phyloP scores from a whole-genome alignment of 1,284 basidiomycete genomes.

The Ganoderma lucidum region DNA sequence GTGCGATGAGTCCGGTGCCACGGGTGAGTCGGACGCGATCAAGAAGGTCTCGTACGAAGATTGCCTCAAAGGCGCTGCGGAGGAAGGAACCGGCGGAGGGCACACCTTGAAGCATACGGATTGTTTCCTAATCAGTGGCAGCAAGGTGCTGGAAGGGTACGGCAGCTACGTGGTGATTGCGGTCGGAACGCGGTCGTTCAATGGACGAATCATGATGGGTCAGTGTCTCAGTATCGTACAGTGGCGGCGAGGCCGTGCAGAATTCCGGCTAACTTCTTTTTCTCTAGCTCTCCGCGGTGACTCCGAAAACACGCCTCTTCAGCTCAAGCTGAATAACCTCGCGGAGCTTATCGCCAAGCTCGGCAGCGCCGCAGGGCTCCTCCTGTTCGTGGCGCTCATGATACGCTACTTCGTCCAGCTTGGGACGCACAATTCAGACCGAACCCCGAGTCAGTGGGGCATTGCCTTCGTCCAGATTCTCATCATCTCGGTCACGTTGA shows the following conservation, averaged over 20 bases:
- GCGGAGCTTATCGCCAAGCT: conserved; percentile 95
- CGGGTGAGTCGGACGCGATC: conserved; percentile 96
- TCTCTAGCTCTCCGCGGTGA: conserved; percentile 79
- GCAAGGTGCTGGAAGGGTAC: conserved; percentile 95
- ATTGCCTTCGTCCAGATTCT: conserved; percentile 94
- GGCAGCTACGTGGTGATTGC: conserved; percentile 93
- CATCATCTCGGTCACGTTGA: conserved; percentile 93
- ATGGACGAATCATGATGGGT: conserved; percentile 98
- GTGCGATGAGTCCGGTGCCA: conserved; percentile 97
- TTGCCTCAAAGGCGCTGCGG: conserved; percentile 51
- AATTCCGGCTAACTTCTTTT: background rate
- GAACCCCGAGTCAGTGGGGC: conserved; percentile 84
- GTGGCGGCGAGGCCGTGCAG: background rate
- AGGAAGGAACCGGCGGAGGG: conserved; percentile 40
- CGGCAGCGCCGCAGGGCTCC: conserved; percentile 83
- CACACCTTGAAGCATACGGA: conserved; percentile 71
- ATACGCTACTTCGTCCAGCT: conserved; percentile 95
- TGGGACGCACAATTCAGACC: conserved; percentile 60
- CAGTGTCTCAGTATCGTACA: conserved; percentile 40
- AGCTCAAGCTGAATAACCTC: conserved; percentile 91
- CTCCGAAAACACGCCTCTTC: conserved; percentile 89
- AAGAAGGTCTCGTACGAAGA: conserved; percentile 88
- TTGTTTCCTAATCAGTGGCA: conserved; percentile 94
- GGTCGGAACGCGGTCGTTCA: conserved; percentile 92
- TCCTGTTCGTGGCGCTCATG: conserved; percentile 89